phyloP scores from a whole-genome alignment of 140 eudicot genomes.

The Flaveria floridana region DNA sequence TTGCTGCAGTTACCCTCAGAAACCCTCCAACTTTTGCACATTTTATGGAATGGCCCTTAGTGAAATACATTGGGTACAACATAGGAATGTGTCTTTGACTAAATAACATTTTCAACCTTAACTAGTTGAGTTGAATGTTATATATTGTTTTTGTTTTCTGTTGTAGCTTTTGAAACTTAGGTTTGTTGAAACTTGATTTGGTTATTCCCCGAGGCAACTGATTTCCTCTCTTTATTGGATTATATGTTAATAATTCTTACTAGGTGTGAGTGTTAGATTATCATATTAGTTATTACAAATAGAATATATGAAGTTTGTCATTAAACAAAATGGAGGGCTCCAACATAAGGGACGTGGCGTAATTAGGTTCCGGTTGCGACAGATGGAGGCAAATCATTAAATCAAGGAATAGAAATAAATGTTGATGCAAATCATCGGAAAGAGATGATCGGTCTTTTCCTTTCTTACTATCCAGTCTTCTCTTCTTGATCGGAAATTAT shows the following conservation, averaged over 20 bases:
- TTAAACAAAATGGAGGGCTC: no score
- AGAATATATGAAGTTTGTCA: not conserved
- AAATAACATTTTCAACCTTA: not conserved
- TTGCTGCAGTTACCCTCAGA: conserved; percentile 11
- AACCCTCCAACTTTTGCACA: not conserved
- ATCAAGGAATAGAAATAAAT: no score
- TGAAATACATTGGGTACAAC: conserved; percentile 7
- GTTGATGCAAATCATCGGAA: no score
- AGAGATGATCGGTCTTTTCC: no score
- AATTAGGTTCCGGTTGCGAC: no score
- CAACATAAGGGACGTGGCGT: no score
- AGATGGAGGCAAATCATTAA: no score
- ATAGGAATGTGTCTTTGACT: not conserved
- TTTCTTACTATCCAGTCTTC: no score
- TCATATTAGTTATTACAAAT: not conserved
- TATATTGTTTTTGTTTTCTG: not conserved
- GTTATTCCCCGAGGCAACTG: no score
- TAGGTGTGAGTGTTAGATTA: not conserved
- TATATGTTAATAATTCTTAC: not conserved
- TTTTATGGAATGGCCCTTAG: not conserved
- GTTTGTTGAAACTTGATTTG: no score
- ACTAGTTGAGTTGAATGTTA: not conserved
- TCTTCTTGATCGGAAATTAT: no score
- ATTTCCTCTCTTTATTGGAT: not conserved
- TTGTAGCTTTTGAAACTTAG: not conserved